A percentile compares a stretch with the other conserved stretches of the same genome.
These are phyloP conservation scores for Suillus paluster DNA, from an alignment of 768 basidiomycete species.

Conservation along the genomic window DNA sequence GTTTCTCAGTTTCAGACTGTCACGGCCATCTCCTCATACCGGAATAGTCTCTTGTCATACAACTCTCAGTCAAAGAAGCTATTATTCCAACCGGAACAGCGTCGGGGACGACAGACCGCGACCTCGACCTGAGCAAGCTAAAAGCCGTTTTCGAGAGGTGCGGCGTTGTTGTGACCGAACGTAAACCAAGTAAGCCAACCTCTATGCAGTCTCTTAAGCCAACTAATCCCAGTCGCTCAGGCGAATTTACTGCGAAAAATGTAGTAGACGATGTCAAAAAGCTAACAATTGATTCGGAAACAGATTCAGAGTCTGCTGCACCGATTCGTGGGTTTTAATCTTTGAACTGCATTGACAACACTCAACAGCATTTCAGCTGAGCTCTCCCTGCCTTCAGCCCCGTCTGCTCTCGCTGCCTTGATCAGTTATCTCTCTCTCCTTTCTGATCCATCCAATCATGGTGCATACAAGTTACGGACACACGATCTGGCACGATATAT, in stretches of 20 bases:
- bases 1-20: slow-evolving; percentile 12
- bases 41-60: slow-evolving; percentile 86
- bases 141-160: slow-evolving; percentile 88
- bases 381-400: slow-evolving; percentile 74
- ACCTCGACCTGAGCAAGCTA: slow-evolving; percentile 88
- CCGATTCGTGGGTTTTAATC: neutral
- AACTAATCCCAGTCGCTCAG: slow-evolving; percentile 41
- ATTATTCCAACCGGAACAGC: slow-evolving; percentile 78
- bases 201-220: neutral
- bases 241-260: slow-evolving; percentile 82
- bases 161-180: slow-evolving; percentile 86
- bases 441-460: slow-evolving; percentile 76
- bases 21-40: slow-evolving; percentile 2
- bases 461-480: slow-evolving; percentile 76
- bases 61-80: slow-evolving; percentile 97
- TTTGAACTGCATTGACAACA: slow-evolving; percentile 1
- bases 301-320: neutral
- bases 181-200: slow-evolving; percentile 72
- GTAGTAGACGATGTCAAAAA: slow-evolving; percentile 76
- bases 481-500: slow-evolving; percentile 96
- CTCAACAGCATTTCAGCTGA: slow-evolving; percentile 56
- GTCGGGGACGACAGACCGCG: slow-evolving; percentile 75
- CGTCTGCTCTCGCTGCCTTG: slow-evolving; percentile 81
- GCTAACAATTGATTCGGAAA: slow-evolving; percentile 26
- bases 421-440: slow-evolving; percentile 82